Evolutionary conservation across 257 asterid species (phyloP).

Genomic region (Linderniella brevidens): DNA sequence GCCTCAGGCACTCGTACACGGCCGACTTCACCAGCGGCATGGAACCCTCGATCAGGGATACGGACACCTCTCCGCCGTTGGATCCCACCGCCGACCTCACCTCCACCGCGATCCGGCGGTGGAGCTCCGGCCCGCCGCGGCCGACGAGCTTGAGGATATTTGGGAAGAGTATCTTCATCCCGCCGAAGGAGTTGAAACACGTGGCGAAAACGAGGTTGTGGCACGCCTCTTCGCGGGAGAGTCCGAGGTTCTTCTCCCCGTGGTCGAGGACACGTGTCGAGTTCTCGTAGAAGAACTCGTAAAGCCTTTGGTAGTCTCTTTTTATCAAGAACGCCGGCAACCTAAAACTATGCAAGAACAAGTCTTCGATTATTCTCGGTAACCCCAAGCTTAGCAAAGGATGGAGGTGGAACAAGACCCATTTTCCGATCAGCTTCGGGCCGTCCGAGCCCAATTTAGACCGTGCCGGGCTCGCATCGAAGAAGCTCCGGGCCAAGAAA

Average conservation of each 20-base stretch:
- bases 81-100: conserved; percentile 38
- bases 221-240: conserved; percentile 63
- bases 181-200: conserved; percentile 79
- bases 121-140: conserved; percentile 47
- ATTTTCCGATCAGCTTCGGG: conserved; percentile 38
- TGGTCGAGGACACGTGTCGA: conserved; percentile 42
- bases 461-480: conserved; percentile 39
- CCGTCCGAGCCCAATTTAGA: conserved; percentile 52
- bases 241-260: conserved; percentile 30
- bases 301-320: conserved; percentile 40
- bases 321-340: conserved; percentile 48
- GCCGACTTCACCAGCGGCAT: conserved; percentile 78
- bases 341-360: conserved; percentile 33
- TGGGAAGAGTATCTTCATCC: conserved; percentile 62
- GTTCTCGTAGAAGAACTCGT: conserved; percentile 42
- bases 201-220: conserved; percentile 64
- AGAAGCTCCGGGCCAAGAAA: conserved; percentile 41
- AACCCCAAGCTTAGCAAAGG: conserved; percentile 44
- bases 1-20: conserved; percentile 54
- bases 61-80: conserved; percentile 28
- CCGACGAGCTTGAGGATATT: conserved; percentile 68
- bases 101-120: conserved; percentile 41
- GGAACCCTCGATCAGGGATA: conserved; percentile 36
- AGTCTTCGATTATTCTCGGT: conserved; percentile 42
- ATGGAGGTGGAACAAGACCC: conserved; percentile 64